These are phyloP conservation scores for Rhododendron henanense DNA, from an alignment of 148 eudicot genomes.

Conservation along the genomic window DNA sequence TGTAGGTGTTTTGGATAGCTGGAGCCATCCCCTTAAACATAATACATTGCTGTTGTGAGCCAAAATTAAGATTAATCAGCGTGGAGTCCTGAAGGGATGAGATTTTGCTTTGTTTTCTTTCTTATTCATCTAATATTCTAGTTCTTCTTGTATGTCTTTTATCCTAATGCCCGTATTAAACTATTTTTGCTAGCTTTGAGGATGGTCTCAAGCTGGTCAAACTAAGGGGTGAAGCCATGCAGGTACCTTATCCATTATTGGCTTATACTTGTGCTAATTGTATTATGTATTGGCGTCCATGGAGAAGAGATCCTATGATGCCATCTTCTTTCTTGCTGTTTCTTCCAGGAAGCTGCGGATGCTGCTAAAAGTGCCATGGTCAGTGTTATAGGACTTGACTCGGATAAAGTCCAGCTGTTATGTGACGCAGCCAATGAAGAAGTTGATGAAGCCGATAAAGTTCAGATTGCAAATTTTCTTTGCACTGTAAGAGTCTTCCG, in stretches of 20 bases:
- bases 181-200: constrained; percentile 59
- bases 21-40: background rate
- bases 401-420: constrained; percentile 70
- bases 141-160: background rate
- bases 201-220: constrained; percentile 96
- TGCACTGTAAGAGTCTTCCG: constrained; percentile 47
- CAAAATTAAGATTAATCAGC: background rate
- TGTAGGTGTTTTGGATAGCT: background rate
- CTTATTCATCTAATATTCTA: background rate
- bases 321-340: background rate
- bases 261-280: background rate
- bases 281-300: background rate
- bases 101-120: background rate
- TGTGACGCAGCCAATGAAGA: constrained; percentile 95
- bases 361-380: constrained; percentile 88
- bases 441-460: constrained; percentile 69
- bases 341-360: constrained; percentile 72
- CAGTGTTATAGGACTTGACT: constrained; percentile 81
- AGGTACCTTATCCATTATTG: constrained; percentile 33
- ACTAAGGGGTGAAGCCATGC: constrained; percentile 93
- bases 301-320: background rate
- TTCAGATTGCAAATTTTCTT: constrained; percentile 82
- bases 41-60: background rate
- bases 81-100: background rate
- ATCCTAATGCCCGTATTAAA: background rate